Conservation (phyloP, 2,329 filamentous ascomycete species). For the Colletotrichum paranaense region DNA sequence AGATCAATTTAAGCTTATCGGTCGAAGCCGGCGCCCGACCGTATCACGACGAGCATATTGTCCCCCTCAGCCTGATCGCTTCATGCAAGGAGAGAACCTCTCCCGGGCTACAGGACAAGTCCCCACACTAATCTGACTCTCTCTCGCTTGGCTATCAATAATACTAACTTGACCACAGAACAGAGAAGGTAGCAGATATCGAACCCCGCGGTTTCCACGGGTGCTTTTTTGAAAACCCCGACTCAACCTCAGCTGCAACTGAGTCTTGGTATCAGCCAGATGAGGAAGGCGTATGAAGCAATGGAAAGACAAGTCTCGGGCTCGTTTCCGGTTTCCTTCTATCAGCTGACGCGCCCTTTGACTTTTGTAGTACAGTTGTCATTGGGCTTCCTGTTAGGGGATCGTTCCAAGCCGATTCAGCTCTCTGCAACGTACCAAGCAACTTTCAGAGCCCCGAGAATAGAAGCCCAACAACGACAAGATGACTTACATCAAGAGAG, state of each 20-base stretch:
- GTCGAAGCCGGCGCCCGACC: neutral
- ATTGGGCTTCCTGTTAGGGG: neutral
- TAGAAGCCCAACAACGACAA: neutral
- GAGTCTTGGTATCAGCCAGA: conserved; percentile 4
- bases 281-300: conserved; percentile 13
- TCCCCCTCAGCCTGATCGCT: neutral
- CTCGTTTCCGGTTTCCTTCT: neutral
- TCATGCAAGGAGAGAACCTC: neutral
- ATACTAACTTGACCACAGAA: neutral
- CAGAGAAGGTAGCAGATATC: neutral
- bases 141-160: neutral
- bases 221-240: neutral
- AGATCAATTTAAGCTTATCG: neutral
- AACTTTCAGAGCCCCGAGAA: neutral
- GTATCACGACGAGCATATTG: neutral
- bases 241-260: neutral
- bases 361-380: neutral
- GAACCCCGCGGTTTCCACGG: neutral
- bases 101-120: neutral
- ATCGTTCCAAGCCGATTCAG: neutral
- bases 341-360: neutral
- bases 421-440: neutral
- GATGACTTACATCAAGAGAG: neutral
- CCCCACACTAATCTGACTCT: neutral
- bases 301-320: neutral